A percentile compares a stretch with the other conserved stretches of the same genome.
Evolutionary conservation across 495 filamentous ascomycete species (phyloP).

Genomic region (Chlorociboria aeruginascens): DNA sequence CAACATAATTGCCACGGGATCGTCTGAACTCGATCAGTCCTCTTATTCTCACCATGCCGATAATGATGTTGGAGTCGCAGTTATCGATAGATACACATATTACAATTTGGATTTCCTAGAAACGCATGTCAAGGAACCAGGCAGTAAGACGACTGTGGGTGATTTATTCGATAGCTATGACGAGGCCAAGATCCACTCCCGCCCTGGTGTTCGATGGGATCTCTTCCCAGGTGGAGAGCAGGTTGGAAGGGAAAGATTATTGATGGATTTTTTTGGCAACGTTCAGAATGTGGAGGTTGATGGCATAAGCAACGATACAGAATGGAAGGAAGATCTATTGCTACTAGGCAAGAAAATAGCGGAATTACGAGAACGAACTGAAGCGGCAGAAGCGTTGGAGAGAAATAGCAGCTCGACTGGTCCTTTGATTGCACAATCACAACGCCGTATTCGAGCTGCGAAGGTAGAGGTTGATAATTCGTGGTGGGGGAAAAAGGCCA

Average conservation of each 20-base stretch:
- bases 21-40: conserved; percentile 84
- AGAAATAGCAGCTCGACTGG: conserved; percentile 26
- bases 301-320: conserved; percentile 28
- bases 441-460: conserved; percentile 34
- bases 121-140: conserved; percentile 70
- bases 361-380: conserved; percentile 39
- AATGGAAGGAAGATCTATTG: conserved; percentile 61
- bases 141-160: conserved; percentile 74
- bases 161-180: conserved; percentile 95
- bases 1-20: conserved; percentile 92
- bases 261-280: conserved; percentile 98
- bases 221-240: conserved; percentile 72
- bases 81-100: conserved; percentile 97
- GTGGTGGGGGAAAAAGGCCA: conserved; percentile 58
- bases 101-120: conserved; percentile 97
- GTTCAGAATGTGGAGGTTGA: conserved; percentile 94
- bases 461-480: conserved; percentile 53
- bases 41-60: conserved; percentile 96
- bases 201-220: conserved; percentile 89
- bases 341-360: conserved; percentile 49
- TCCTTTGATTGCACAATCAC: conserved; percentile 17
- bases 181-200: conserved; percentile 82
- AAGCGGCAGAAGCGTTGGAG: conserved; percentile 26
- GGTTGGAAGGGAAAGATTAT: conserved; percentile 55
- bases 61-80: conserved; percentile 93